Base-by-base conservation (phyloP, 2,329 filamentous ascomycete genomes). In the Bertia moriformis region DNA sequence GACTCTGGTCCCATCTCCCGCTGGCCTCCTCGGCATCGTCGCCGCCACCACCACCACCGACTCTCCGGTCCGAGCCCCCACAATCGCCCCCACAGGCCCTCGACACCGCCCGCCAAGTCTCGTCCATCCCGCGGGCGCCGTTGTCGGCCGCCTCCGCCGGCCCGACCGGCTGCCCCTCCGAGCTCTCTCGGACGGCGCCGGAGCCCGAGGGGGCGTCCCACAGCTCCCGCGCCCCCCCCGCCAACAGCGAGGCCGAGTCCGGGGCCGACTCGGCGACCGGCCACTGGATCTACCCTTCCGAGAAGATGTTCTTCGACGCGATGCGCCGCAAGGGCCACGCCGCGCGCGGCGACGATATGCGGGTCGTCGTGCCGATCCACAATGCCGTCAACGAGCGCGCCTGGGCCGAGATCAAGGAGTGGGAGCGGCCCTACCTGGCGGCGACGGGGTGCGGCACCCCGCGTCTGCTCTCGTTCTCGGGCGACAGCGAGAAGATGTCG, bases 371-470 rank as follows among this genome's bases (percentile, higher is more conserved):
- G 40, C 91, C 87, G 2, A 96, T 96, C 51, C 91, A 98, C 63
- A 98, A 98, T 56, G 91, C 91, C 35, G 91, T 98, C 45, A 98
- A 98, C 60, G 91, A 98, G 70, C 71, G 85, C 32, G 91, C 91
- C 1, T 98, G 91, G 91, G 69, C 74, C 45, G 83, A 96, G 62
- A 96, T 98, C 47, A 75, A 83, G 49, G 65, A 73, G 35, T 98
- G 91, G 91, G 91, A 98, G 61, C 68, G 65, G 33, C 81, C 79
- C 0, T 83, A 73, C 43, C 59, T 58, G 3, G 51, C 48, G 48
- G 63, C 61, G 58, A 72, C 42, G 58, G 64, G 27, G 63, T 87
- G 82, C 46, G 79, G 73, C 39, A 88, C 88, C 0, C 91, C 91
- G 0, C 80, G 76, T 43, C 65, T 98, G 33, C 78, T 87, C 46